These are phyloP conservation scores for Oryza meridionalis DNA, from an alignment of 176 grass and related monocot genomes.

Conservation along the genomic window DNA sequence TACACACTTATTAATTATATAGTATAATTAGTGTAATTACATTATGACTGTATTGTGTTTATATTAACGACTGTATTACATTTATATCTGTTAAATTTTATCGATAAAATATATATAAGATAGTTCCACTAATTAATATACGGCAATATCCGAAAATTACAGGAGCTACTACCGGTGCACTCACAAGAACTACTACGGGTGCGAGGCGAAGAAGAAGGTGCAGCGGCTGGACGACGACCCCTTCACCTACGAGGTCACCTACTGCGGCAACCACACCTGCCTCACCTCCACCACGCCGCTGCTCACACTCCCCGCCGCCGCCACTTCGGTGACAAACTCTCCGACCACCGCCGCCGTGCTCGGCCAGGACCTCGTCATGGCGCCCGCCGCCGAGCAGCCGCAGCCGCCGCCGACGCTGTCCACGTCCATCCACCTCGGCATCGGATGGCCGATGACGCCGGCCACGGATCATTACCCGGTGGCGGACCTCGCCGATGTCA, in stretches of 20 bases:
- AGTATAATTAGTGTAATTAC: too few species aligned
- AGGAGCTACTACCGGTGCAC: conserved; percentile 97
- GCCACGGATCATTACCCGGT: conserved; percentile 35
- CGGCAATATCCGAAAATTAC: not conserved
- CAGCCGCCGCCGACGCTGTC: conserved; percentile 29
- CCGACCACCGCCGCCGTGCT: not conserved
- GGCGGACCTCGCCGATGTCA: conserved; percentile 65
- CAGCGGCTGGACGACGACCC: conserved; percentile 82
- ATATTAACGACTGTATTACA: too few species aligned
- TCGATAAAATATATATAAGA: too few species aligned
- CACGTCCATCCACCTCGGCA: conserved; percentile 60
- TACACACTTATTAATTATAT: too few species aligned
- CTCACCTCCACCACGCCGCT: conserved; percentile 76
- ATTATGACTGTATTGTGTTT: too few species aligned
- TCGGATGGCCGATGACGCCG: conserved; percentile 45
- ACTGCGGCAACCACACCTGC: conserved; percentile 80
- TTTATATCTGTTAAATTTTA: too few species aligned
- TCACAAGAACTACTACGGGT: conserved; percentile 90
- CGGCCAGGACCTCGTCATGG: conserved; percentile 20
- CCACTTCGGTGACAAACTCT: not conserved
- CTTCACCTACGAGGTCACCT: conserved; percentile 71
- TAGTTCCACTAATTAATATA: too few species aligned
- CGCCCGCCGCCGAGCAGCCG: conserved; percentile 15
- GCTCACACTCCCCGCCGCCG: conserved; percentile 41
- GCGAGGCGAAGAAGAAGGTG: conserved; percentile 87